Conservation (phyloP, 2,329 filamentous ascomycete species). For the Dactylellina cionopaga region DNA sequence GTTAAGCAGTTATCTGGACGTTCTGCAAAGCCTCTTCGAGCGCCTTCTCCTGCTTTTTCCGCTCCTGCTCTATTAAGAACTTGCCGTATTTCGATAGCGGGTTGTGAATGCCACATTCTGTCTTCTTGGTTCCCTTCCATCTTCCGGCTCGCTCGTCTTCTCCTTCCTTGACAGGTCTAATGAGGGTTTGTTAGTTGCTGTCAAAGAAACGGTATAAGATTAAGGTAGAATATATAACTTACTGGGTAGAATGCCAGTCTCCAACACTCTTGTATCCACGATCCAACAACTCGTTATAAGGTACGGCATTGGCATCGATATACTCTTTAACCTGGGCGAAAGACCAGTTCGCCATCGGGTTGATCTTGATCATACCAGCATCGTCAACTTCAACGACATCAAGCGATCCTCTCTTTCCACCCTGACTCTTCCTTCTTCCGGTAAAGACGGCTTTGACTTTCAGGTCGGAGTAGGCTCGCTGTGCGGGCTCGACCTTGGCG, state of each 20-base stretch:
- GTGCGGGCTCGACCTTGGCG: constrained; percentile 95
- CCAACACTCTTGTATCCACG: constrained; percentile 97
- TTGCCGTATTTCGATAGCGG: constrained; percentile 92
- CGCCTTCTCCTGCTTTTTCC: constrained; percentile 71
- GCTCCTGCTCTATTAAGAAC: constrained; percentile 78
- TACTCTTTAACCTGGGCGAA: constrained; percentile 91
- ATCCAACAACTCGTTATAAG: constrained; percentile 92
- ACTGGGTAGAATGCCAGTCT: constrained; percentile 92
- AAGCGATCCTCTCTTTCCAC: constrained; percentile 87
- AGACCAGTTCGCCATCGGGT: constrained; percentile 92
- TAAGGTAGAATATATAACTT: constrained; percentile 20
- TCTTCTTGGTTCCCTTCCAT: constrained; percentile 96
- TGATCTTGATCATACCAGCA: constrained; percentile 92
- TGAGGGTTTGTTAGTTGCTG: too few relatives aligned
- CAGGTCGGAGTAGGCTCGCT: constrained; percentile 87
- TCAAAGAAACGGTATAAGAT: neutral
- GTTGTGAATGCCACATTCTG: constrained; percentile 99
- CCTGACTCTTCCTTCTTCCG: constrained; percentile 89
- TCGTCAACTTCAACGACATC: constrained; percentile 94
- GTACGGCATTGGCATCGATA: constrained; percentile 84
- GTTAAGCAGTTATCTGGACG: constrained; percentile 54
- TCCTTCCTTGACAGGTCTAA: constrained; percentile 80
- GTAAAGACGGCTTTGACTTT: constrained; percentile 91
- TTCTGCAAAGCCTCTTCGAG: constrained; percentile 62
- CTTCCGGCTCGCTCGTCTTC: constrained; percentile 96